A percentile compares a stretch with the other conserved stretches of the same genome.
Evolutionary conservation across 768 basidiomycete species (phyloP).

Genomic region (Lentinula edodes): DNA sequence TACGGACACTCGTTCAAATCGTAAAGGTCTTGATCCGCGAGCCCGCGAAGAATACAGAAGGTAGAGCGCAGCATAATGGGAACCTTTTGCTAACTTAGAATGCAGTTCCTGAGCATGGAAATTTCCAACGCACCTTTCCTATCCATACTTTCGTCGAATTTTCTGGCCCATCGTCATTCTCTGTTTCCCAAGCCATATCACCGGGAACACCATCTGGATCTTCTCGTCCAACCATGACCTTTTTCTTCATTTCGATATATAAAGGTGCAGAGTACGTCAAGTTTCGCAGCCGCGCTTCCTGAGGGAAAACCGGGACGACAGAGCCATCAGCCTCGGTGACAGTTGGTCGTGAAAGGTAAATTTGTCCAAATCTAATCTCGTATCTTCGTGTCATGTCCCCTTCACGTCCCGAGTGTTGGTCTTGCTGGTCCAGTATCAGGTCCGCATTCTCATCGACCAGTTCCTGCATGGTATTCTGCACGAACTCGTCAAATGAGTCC

Average conservation of each 20-base stretch:
- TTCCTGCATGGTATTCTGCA: constrained; percentile 99
- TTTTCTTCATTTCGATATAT: constrained; percentile 93
- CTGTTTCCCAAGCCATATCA: constrained; percentile 71
- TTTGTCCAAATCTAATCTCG: constrained; percentile 96
- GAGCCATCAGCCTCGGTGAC: constrained; percentile 95
- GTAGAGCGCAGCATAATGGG: constrained; percentile 97
- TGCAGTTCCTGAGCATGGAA: constrained; percentile 1
- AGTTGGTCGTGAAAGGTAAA: constrained; percentile 92
- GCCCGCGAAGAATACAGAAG: constrained; percentile 84
- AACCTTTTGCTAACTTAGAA: constrained; percentile 46
- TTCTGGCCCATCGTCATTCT: constrained; percentile 56
- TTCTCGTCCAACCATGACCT: constrained; percentile 72
- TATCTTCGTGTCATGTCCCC: constrained; percentile 82
- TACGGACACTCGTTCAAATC: constrained; percentile 98
- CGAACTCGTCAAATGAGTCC: constrained; percentile 98
- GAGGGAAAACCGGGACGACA: constrained; percentile 90
- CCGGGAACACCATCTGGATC: constrained; percentile 79
- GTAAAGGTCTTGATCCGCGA: constrained; percentile 77
- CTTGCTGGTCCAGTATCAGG: constrained; percentile 92
- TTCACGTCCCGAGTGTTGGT: constrained; percentile 90
- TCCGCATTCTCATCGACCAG: constrained; percentile 96
- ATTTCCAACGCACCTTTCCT: constrained; percentile 62
- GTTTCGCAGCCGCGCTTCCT: constrained; percentile 92
- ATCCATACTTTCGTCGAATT: constrained; percentile 88
- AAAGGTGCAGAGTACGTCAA: constrained; percentile 94